Evolutionary conservation across 1,284 basidiomycete genomes (phyloP).

Genomic region (Schizophyllum amplum): DNA sequence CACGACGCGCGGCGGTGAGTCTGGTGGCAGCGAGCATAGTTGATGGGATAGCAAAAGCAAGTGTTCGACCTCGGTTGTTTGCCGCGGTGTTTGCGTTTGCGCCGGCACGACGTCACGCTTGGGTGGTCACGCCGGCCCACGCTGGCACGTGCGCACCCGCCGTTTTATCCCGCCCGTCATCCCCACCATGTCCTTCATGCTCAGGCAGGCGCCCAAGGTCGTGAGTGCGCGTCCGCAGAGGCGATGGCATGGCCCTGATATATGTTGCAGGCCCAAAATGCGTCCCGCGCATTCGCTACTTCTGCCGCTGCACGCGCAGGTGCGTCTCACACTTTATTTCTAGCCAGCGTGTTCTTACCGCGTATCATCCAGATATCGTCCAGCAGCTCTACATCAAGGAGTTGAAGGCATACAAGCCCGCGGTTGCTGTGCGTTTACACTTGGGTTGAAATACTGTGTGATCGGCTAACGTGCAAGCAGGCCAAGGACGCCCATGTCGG

Average conservation of each 20-base stretch:
- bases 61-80: background rate
- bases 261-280: constrained; percentile 17
- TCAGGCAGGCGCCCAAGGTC: constrained; percentile 46
- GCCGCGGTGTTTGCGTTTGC: background rate
- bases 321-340: constrained; percentile 34
- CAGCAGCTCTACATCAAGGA: constrained; percentile 90
- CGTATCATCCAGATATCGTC: constrained; percentile 68
- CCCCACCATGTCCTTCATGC: constrained; percentile 49
- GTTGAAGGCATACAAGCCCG: constrained; percentile 83
- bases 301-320: constrained; percentile 65
- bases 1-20: constrained; percentile 35
- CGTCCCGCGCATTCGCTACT: constrained; percentile 51
- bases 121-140: background rate
- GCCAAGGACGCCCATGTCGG: constrained; percentile 81
- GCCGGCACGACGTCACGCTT: background rate
- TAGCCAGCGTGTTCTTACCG: no score
- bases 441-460: background rate
- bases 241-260: background rate
- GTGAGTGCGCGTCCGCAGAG: constrained; percentile 26
- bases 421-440: constrained; percentile 39
- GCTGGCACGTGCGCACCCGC: background rate
- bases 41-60: constrained; percentile 4
- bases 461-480: constrained; percentile 28
- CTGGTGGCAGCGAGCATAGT: constrained; percentile 37
- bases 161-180: constrained; percentile 27